Evolutionary conservation across 2,329 filamentous ascomycete species (phyloP), one percentile per base, ranked within the genome.

Genomic region (Claviceps fusiformis): DNA sequence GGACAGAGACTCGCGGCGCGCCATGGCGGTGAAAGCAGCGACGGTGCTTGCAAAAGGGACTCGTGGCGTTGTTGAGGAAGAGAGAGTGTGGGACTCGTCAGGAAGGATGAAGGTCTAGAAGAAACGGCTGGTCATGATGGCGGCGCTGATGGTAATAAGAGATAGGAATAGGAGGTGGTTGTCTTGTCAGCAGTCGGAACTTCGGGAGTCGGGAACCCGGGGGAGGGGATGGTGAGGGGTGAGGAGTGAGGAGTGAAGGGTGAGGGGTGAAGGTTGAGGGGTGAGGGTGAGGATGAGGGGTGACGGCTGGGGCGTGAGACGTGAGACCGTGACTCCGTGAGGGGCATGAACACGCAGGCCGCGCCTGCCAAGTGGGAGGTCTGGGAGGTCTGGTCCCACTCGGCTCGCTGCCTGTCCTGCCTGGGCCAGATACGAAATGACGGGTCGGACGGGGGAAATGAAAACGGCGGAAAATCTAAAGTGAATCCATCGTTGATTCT

Each of bases 1-100:
- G 31, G 74, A 71, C 54, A 83, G 67, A 41, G 78, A 80, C 61
- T 80, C 73, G 55, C 71, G 71, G 50, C 68, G 70, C 56, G 72
- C 73, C 67, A 73, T 74, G 48, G 50, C 37, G 35, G 24, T n/a
- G 39, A 24, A 35, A 7, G 55, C 47, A 41, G 43, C 41, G 41
- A 10, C 35, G 35, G 35, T 15, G 51, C 41, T 27, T 49, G 45
- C 6, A 19, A 24, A 11, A 44, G 11, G 10, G 24, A 27, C 15
- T 27, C 35, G 27, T 43, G 37, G 27, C n/a, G 19, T 9, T 33
- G n/a, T 13, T 37, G 35, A 24, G 39, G 11, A 45, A 10, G 39
- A 19, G 31, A 8, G 31, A 29, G 3, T 15, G 8, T 27, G 24
- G 11, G 2, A 19, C 17, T 19, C 27, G 19, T 31, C 33, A 29